Evolutionary conservation across 192 early-diverging fungal genomes (phyloP).

Genomic region (Funneliformis mosseae): DNA sequence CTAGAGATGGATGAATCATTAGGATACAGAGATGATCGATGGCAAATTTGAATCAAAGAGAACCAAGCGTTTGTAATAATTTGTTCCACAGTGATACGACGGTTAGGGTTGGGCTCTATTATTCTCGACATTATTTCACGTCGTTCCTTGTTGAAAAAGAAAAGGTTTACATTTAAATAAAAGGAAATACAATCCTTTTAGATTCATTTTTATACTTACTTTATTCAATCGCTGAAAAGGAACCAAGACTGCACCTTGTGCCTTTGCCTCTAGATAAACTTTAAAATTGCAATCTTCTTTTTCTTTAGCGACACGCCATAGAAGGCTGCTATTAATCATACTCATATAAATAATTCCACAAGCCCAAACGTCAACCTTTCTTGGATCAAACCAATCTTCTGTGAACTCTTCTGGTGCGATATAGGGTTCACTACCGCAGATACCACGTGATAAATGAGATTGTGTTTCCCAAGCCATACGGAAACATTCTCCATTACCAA

Average conservation of each 20-base stretch:
- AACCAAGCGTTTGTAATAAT: constrained; percentile 20
- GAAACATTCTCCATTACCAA: constrained; percentile 82
- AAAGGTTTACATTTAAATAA: not conserved
- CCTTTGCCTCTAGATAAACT: constrained; percentile 14
- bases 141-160: not conserved
- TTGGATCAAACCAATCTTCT: constrained; percentile 68
- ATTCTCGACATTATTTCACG: constrained; percentile 14
- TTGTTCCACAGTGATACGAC: constrained; percentile 17
- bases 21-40: too few relatives aligned
- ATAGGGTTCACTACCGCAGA: constrained; percentile 82
- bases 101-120: constrained; percentile 28
- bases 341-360: constrained; percentile 51
- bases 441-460: constrained; percentile 60
- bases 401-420: constrained; percentile 84
- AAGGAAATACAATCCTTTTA: not conserved
- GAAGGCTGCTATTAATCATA: constrained; percentile 34
- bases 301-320: constrained; percentile 29
- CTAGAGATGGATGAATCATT: not conserved
- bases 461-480: constrained; percentile 68
- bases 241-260: not conserved
- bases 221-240: constrained; percentile 18
- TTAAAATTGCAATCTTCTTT: constrained; percentile 14
- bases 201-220: constrained; percentile 11
- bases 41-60: not conserved
- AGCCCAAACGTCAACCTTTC: constrained; percentile 52